Evolutionary conservation across 164 flowering plant species (phyloP), one percentile per base, ranked within the genome.

Genomic region (Berberis thunbergii): DNA sequence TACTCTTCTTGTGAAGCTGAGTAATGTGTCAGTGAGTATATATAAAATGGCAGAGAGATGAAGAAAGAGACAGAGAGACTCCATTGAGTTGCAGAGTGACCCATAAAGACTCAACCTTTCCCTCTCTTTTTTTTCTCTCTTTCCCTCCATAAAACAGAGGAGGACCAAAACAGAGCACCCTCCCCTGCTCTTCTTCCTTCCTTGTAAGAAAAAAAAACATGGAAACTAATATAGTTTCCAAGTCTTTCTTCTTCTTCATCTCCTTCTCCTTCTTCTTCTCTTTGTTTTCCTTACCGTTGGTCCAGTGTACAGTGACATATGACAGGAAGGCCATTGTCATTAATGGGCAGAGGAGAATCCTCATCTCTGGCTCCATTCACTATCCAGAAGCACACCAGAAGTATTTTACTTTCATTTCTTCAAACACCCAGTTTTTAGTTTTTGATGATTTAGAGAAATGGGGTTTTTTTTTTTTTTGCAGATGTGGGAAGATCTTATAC

Each of bases 331-430:
- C 88, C 42, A 66, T 89, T 11, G 9, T 84, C 76, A 85, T 89
- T 64, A 82, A 86, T 81, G 96, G 96, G 64, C 77, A 78, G 42
- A 73, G 89, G 73, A 84, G 86, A 75, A 79, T 89, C 66, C 91
- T 89, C 74, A 80, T 89, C 63, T 87, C 96, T 39, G 96, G 96
- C 50, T 87, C 96, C 66, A 89, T 89, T 71, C 96, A 89, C 72
- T 89, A 89, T 49, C 90, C 45, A 81, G 96, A 83, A 89, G 96
- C 85, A 89, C 91, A 42, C 96, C 96, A 71, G 88, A 89, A 8
- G 96, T 89, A 78, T 2, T 45, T 7, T 4, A 39, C 43, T 49
- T 39, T 41, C 9, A 11, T 49, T 12, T 41, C 42, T 43, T 43
- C 13, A 38, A 43, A 8, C 26, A 26, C 26, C 26, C 26, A 40